Percentiles rank a stretch among this genome's conserved stretches.
Evolutionary conservation across 2,329 filamentous ascomycete species (phyloP).

Genomic region (Allantophomopsis cytisporea): DNA sequence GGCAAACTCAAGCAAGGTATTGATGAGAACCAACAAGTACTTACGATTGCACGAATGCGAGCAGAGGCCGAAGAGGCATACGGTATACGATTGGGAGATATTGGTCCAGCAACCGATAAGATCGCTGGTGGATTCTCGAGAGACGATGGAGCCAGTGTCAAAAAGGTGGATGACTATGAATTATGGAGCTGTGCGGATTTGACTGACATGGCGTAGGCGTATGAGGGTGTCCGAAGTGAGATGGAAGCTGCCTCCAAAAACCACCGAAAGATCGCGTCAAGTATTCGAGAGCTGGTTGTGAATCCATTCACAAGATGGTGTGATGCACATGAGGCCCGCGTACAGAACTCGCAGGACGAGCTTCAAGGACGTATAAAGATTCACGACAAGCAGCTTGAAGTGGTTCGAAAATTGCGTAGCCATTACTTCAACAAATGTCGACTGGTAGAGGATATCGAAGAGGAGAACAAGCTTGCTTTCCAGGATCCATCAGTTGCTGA

Average conservation of each 20-base stretch:
- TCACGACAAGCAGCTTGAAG: conserved; percentile 82
- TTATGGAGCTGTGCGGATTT: conserved; percentile 1
- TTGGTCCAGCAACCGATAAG: conserved; percentile 70
- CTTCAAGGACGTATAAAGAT: conserved; percentile 82
- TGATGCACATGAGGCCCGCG: conserved; percentile 80
- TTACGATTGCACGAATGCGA: conserved; percentile 84
- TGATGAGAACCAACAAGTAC: conserved; percentile 85
- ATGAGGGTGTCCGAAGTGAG: conserved; percentile 81
- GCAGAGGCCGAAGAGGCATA: conserved; percentile 92
- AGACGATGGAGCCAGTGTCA: conserved; percentile 90
- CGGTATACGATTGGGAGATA: conserved; percentile 66
- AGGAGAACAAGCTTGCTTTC: conserved; percentile 97
- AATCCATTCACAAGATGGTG: conserved; percentile 93
- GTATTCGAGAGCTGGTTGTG: conserved; percentile 90
- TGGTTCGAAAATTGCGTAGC: conserved; percentile 83
- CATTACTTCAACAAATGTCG: conserved; percentile 99
- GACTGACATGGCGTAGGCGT: conserved; percentile 47
- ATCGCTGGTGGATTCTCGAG: conserved; percentile 71
- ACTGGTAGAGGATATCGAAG: conserved; percentile 87
- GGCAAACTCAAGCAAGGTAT: conserved; percentile 94
- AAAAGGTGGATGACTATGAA: conserved; percentile 55
- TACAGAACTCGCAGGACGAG: conserved; percentile 91
- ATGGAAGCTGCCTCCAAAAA: conserved; percentile 84
- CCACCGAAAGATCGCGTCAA: conserved; percentile 91
- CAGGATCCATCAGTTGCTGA: conserved; percentile 57